phyloP scores from a whole-genome alignment of 345 rosid genomes.

The Euphorbia peplus region DNA sequence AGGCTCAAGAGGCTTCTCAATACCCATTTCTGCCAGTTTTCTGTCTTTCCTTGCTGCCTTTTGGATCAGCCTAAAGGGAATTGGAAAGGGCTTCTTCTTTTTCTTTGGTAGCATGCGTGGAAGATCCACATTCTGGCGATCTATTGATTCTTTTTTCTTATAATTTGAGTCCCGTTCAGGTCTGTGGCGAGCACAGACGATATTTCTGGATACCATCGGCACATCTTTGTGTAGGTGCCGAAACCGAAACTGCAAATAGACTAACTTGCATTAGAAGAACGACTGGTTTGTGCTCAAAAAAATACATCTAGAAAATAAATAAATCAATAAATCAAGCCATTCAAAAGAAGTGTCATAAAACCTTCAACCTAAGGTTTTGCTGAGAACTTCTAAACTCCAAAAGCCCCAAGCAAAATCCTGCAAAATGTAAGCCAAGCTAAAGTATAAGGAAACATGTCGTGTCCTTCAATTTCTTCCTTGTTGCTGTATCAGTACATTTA shows the following conservation, averaged over 20 bases:
- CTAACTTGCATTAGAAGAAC: conserved; percentile 1
- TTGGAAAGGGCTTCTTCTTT: conserved; percentile 82
- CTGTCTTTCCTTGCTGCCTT: conserved; percentile 56
- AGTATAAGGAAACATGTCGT: neutral
- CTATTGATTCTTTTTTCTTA: conserved; percentile 21
- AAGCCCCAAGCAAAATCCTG: conserved; percentile 28
- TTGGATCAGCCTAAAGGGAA: conserved; percentile 65
- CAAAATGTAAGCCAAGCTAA: conserved; percentile 16
- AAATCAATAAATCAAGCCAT: neutral
- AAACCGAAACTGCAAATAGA: conserved; percentile 37
- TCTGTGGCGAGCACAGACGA: conserved; percentile 40
- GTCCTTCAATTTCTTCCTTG: neutral
- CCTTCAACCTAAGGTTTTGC: conserved; percentile 37
- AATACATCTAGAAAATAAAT: neutral
- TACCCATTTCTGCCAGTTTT: conserved; percentile 75
- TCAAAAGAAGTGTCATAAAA: conserved; percentile 16
- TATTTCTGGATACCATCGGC: conserved; percentile 21
- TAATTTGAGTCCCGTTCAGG: conserved; percentile 21
- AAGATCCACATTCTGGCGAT: conserved; percentile 75
- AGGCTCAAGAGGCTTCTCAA: conserved; percentile 76
- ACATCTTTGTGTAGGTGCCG: conserved; percentile 26
- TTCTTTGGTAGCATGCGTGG: conserved; percentile 66
- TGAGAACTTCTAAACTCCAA: conserved; percentile 29
- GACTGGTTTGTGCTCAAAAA: neutral
- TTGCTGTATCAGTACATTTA: neutral